A percentile compares a stretch with the other conserved stretches of the same genome.
phyloP scores from a whole-genome alignment of 2,329 filamentous ascomycete species.

The Amauroascus niger region DNA sequence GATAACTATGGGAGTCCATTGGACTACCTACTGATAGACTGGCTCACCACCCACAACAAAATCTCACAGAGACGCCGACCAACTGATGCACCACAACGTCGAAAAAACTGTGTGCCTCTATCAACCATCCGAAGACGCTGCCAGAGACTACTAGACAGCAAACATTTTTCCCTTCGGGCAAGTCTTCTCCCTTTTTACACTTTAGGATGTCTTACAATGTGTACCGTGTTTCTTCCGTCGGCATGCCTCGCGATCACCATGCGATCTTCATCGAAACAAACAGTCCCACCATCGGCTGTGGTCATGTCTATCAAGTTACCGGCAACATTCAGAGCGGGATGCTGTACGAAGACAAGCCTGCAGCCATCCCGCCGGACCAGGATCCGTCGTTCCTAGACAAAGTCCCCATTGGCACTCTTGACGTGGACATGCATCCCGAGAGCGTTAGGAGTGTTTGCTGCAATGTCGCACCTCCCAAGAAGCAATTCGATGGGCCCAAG shows the following conservation, averaged over 20 bases:
- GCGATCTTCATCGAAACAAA: constrained; percentile 25
- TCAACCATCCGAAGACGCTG: no score
- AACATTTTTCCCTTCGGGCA: no score
- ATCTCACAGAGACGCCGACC: no score
- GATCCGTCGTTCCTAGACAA: constrained; percentile 9
- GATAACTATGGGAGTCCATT: no score
- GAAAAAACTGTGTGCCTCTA: no score
- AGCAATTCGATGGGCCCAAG: constrained; percentile 25
- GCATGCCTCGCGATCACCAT: constrained; percentile 24
- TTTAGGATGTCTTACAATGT: constrained; percentile 17
- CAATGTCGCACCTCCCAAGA: constrained; percentile 22
- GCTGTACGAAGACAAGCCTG: constrained; percentile 14
- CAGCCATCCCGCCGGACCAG: constrained; percentile 14
- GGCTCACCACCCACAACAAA: no score
- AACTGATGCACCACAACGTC: no score
- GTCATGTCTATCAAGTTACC: constrained; percentile 24
- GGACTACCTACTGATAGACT: no score
- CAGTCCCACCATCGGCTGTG: constrained; percentile 14
- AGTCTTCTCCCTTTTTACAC: neutral
- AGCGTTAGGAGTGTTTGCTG: constrained; percentile 19
- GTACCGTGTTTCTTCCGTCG: constrained; percentile 18
- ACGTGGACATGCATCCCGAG: neutral
- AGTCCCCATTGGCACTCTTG: neutral
- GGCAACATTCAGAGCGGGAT: constrained; percentile 28
- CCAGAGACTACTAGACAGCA: no score